These are phyloP conservation scores for Macadamia tetraphylla DNA, from an alignment of 164 flowering plant species.

Conservation along the genomic window DNA sequence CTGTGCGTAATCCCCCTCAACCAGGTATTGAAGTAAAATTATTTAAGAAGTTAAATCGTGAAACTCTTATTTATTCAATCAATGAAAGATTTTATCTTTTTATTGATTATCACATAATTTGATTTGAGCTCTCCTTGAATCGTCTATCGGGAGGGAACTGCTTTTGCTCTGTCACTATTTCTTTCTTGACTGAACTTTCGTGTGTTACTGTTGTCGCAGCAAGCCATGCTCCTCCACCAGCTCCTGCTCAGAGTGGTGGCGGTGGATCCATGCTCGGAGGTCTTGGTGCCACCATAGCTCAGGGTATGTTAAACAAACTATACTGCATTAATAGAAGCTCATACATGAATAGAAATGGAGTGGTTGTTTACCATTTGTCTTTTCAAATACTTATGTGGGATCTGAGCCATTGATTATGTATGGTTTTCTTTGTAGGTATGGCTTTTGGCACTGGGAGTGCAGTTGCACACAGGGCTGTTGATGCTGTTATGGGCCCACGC, in stretches of 20 bases:
- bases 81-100: neutral
- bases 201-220: constrained; percentile 29
- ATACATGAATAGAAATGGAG: neutral
- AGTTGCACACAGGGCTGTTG: constrained; percentile 89
- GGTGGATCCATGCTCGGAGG: constrained; percentile 70
- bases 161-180: neutral
- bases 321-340: neutral
- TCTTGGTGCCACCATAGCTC: constrained; percentile 76
- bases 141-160: neutral
- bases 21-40: constrained; percentile 3
- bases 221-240: constrained; percentile 78
- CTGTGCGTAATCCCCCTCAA: constrained; percentile 7
- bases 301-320: constrained; percentile 42
- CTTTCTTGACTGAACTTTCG: neutral
- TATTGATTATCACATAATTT: neutral
- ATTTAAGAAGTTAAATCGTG: too few relatives aligned
- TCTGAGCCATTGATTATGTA: neutral
- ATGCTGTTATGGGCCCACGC: constrained; percentile 83
- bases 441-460: constrained; percentile 96
- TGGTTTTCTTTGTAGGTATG: constrained; percentile 39
- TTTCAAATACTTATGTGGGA: too few relatives aligned
- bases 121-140: neutral
- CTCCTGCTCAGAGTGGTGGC: constrained; percentile 41
- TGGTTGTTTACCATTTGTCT: too few relatives aligned
- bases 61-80: too few relatives aligned